Base-by-base conservation (phyloP, 371 early-diverging fungal genomes). In the Rhizopus stolonifer region DNA sequence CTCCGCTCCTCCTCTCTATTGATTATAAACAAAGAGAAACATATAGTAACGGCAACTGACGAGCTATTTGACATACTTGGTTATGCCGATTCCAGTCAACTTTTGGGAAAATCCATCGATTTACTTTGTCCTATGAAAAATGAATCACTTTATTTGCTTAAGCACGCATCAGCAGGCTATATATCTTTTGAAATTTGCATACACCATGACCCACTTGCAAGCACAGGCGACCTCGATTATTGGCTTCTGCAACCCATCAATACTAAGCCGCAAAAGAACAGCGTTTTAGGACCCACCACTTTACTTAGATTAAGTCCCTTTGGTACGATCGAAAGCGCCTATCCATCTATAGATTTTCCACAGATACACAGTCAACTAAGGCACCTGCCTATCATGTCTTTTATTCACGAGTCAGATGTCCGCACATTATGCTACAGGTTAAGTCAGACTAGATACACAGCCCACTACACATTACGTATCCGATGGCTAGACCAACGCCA, bases 301-400 rank as follows among this genome's bases (percentile, higher is more conserved):
- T 52, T 72, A 2, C 26, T 72, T 11, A 52, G 63, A 15, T 47
- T 69, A 11, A 65, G 60, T 33, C 58, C 65, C 6, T 68, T 63
- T 56, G 72, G 72, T 9, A 72, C 67, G 3, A 60, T 69, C 25
- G 73, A 65, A 13, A 67, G 61, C 15, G 67, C 61, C 17, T 59
- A 65, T 21, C 56, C 61, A 18, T 52, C 63, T 21, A 33, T 26
- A 15, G 43, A 60, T 19, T 59, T 60, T 34, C 64, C 62, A 2
- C 64, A 63, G 7, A 14, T 34, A 10, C 11, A 39, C 6, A 32
- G 14, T 19, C 49, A 63, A 19, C 58, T 72, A 4, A 45, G 59
- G 13, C 69, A 69, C n/a, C 61, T 43, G 24, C 69, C 73, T 9
- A 69, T 72, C 43, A 72, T 72, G 73, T 64, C 73, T 9, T 72